Base-by-base conservation (phyloP, 192 early-diverging fungal species). In the Gonapodya prolifera region DNA sequence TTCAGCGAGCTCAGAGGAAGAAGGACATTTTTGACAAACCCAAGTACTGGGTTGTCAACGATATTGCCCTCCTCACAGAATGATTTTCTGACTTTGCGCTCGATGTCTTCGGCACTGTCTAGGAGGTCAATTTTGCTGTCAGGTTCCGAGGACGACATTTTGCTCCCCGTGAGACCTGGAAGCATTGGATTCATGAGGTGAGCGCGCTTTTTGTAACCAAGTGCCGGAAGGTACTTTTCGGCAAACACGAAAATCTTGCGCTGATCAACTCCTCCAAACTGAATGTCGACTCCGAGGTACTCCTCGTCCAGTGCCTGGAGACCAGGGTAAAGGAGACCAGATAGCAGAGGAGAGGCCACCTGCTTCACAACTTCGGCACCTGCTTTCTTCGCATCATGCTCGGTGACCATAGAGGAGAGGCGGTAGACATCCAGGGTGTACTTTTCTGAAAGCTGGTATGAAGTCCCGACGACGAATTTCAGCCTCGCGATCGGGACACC, bases 181-280 rank as follows among this genome's bases (percentile, higher is more conserved):
- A 99, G 91, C 97, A 99, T 99, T 1, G 90, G 84, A 84, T 97
- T 99, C 97, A 99, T 99, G 79, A 99, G 86, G 81, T 99, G 97
- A 34, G 92, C 87, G 69, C 97, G 92, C 85, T 99, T 99, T 81
- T 93, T 92, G 88, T 96, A 99, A 33, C 96, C 97, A 18, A 99
- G 83, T 33, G 86, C 81, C 45, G 97, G 97, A 77, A 99, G 80
- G 86, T 95, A 94, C 84, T 96, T 95, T 85, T 97, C 94, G 30
- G 97, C 97, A 86, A 95, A 91, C 1, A 94, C 91, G 83, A 99
- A 99, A 82, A 99, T 99, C 90, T 99, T 99, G 83, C 97, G 93
- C 85, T 99, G 97, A 84, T 99, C 97, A 2, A 97, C 93, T 69
- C 97, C 97, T 34, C 97, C 97, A 82, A 94, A 96, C 84, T 99